phyloP scores from a whole-genome alignment of 2,329 filamentous ascomycete genomes.

The Thelonectria blattea region DNA sequence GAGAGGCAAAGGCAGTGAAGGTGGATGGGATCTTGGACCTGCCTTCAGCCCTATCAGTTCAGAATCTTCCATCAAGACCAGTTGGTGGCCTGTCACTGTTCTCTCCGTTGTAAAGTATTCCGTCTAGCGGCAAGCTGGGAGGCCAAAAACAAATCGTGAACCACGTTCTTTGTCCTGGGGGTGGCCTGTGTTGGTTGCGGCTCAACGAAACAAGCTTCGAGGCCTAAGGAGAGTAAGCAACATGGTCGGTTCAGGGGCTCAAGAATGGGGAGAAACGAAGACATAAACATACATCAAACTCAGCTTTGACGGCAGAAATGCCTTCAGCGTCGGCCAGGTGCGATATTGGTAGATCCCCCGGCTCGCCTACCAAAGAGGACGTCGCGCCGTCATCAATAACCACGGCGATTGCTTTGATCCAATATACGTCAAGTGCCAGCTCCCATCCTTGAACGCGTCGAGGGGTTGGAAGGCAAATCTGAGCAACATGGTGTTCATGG shows the following conservation, averaged over 20 bases:
- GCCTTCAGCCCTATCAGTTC: constrained; percentile 23
- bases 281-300: not conserved
- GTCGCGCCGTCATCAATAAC: no score
- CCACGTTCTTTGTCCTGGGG: not conserved
- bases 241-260: no score
- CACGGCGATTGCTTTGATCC: not conserved
- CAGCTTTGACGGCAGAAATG: no score
- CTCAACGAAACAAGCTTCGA: constrained; percentile 24
- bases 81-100: not conserved
- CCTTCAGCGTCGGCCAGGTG: no score
- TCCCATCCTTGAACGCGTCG: constrained; percentile 24
- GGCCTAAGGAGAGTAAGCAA: constrained; percentile 9
- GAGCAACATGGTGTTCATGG: not conserved
- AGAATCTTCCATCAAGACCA: not conserved
- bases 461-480: not conserved
- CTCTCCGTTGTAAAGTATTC: constrained; percentile 12
- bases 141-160: constrained; percentile 22
- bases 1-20: not conserved
- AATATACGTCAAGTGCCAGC: constrained; percentile 16
- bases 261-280: not conserved
- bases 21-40: not conserved
- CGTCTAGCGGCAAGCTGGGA: constrained; percentile 8
- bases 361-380: no score
- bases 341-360: no score
- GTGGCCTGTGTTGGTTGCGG: not conserved